These are phyloP conservation scores for Cornus suecica DNA, from an alignment of 148 eudicot genomes.

Conservation along the genomic window DNA sequence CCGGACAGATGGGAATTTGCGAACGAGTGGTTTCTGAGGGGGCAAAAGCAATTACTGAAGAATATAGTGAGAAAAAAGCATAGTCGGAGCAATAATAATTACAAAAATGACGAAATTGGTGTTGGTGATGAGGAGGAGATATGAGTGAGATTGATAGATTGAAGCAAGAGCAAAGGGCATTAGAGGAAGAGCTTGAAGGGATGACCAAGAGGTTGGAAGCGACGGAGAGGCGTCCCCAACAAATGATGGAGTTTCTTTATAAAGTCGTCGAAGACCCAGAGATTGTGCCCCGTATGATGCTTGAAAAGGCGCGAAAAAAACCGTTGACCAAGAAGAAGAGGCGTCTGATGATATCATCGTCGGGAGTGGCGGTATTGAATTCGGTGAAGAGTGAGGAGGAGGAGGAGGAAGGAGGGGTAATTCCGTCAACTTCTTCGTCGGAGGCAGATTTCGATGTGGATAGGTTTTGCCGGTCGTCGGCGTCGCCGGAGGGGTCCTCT, in stretches of 20 bases:
- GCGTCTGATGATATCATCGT: slow-evolving; percentile 32
- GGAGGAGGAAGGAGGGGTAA: slow-evolving; percentile 17
- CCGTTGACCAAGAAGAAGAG: slow-evolving; percentile 41
- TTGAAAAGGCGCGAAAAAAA: slow-evolving; percentile 33
- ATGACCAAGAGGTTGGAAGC: slow-evolving; percentile 67
- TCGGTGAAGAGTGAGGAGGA: slow-evolving; percentile 30
- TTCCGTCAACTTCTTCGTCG: slow-evolving; percentile 33
- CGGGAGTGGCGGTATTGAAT: slow-evolving; percentile 12
- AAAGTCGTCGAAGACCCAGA: slow-evolving; percentile 71
- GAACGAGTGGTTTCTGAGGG: slow-evolving; percentile 66
- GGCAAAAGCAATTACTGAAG: slow-evolving; percentile 56
- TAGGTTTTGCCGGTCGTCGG: slow-evolving; percentile 8
- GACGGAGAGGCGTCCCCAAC: slow-evolving; percentile 79
- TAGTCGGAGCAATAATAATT: background rate
- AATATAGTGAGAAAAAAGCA: slow-evolving; percentile 56
- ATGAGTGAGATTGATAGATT: slow-evolving; percentile 52
- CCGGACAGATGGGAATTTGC: slow-evolving; percentile 77
- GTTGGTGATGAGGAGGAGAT: slow-evolving; percentile 38
- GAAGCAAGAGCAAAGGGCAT: slow-evolving; percentile 50
- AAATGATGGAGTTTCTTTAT: slow-evolving; percentile 69
- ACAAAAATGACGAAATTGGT: slow-evolving; percentile 21
- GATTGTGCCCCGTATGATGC: slow-evolving; percentile 48
- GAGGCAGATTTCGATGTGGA: slow-evolving; percentile 17
- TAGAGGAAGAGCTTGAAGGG: slow-evolving; percentile 53
- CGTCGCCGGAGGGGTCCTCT: slow-evolving; percentile 22